Base-by-base conservation (phyloP, 2,329 filamentous ascomycete species). In the Pseudocercospora cruenta region DNA sequence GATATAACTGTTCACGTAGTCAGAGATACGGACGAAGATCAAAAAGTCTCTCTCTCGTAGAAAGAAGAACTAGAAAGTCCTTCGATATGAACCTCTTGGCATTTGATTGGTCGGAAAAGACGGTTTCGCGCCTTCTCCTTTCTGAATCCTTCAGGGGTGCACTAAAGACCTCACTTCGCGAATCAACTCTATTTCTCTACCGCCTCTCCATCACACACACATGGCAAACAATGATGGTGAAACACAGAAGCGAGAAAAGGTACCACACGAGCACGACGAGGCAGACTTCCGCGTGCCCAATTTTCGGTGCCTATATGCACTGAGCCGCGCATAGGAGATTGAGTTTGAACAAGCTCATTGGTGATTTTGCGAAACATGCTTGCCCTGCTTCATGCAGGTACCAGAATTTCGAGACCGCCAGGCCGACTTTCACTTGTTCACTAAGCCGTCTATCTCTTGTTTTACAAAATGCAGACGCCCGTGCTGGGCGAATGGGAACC, bases 401-500 rank as follows among this genome's bases (percentile, higher is more conserved):
- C 47, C 47, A 51, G 21, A 26, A 28, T 21, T 45, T 39, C 33
- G 58, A 60, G 36, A 60, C 22, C 31, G 19, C 57, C 33, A 31
- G 22, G 9, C 45, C 21, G 5, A 14, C 22, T 47, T 10, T 60
- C 36, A 4, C 57, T 16, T 16, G 19, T 60, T 12, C 21, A 28
- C 19, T 31, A 10, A n/a, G 10, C 54, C 19, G 19, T 59, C 36
- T 10, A 19, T 16, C 58, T 14, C 21, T 26, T 39, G n/a, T 22
- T 47, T 43, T 39, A 24, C 33, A 28, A 47, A n/a, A 49, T 60
- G 58, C 58, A 60, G 26, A 49, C 36, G 36, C 39, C 36, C 43
- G 58, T n/a, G 55, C 26, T 33, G 55, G 26, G 31, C 28, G 31
- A 59, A 43, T 59, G 57, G 57, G 26, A 59, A 47, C 36, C 57